A percentile compares a stretch with the other conserved stretches of the same genome.
phyloP scores from a whole-genome alignment of 768 basidiomycete genomes.

The Pleurotus tuoliensis region DNA sequence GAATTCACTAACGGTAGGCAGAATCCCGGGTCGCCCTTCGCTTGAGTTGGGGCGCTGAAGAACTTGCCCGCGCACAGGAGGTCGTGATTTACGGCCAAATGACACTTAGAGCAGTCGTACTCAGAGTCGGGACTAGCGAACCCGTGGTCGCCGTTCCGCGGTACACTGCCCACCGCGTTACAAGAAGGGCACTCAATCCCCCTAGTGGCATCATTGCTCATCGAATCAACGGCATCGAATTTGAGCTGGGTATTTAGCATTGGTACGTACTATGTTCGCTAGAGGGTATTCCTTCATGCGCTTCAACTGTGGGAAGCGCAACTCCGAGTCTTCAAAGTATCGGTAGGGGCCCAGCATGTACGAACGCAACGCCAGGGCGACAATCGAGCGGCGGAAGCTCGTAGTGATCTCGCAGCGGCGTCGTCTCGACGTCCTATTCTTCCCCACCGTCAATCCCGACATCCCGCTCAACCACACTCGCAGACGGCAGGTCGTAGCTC shows the following conservation, averaged over 20 bases:
- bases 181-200: background rate
- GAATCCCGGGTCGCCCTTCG: background rate
- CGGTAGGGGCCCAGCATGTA: background rate
- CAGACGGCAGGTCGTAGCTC: background rate
- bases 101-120: background rate
- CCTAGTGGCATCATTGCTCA: background rate
- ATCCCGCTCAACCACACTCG: background rate
- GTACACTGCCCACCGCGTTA: background rate
- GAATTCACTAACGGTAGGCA: too few relatives aligned
- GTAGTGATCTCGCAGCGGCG: background rate
- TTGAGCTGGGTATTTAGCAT: background rate
- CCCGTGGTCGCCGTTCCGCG: background rate
- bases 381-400: background rate
- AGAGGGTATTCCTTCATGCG: background rate
- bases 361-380: background rate
- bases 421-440: background rate
- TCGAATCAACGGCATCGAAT: background rate
- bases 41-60: background rate
- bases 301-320: background rate
- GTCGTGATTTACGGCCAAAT: background rate
- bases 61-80: background rate
- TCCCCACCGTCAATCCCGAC: background rate
- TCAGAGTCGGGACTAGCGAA: background rate
- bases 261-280: background rate
- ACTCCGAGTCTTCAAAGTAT: background rate